Evolutionary conservation across 768 basidiomycete species (phyloP), one percentile per base, ranked within the genome.

Genomic region (Imleria badia): DNA sequence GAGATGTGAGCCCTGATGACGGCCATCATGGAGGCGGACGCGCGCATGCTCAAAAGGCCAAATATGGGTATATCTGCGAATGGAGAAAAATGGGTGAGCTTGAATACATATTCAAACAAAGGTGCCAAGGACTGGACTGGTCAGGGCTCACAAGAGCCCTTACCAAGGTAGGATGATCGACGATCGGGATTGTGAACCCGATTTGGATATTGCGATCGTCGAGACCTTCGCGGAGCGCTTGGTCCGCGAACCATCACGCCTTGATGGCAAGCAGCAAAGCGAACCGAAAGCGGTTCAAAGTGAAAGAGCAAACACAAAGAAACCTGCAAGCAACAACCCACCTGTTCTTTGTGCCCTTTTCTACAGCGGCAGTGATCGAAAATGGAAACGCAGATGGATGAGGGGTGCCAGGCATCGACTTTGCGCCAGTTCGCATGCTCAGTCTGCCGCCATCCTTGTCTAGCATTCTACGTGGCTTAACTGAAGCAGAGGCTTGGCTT

Each of bases 11-110:
- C 69, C 70, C 42, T 60, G 68, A 62, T 56, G 67, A 65, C 55
- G 79, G 75, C 48, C 56, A 41, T 71, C 71, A 22, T 71, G 71
- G 10, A 98, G 76, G 44, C 87, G 80, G 5, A 98, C 94, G 36
- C 96, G 86, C 20, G 95, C 89, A 65, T 95, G 93, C 66, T 96
- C 94, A 60, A 94, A 98, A 0, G 96, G 96, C 92, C 94, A 98
- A 53, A 98, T 97, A 68, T 98, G 89, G 55, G 89, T 87, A 74
- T 97, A 98, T 58, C 93, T 94, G 58, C 17, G 26, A 30, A 38
- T 26, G 23, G 26, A 39, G 26, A 26, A 47, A 46, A 34, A 48
- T 5, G 20, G 15, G 51, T 60, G 41, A 66, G 59, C 55, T 52
- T 35, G 10, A 36, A 43, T 0, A n/a, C 17, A 31, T 20, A 45